Evolutionary conservation across 148 eudicot species (phyloP).

Genomic region (Chenopodium berlandieri): DNA sequence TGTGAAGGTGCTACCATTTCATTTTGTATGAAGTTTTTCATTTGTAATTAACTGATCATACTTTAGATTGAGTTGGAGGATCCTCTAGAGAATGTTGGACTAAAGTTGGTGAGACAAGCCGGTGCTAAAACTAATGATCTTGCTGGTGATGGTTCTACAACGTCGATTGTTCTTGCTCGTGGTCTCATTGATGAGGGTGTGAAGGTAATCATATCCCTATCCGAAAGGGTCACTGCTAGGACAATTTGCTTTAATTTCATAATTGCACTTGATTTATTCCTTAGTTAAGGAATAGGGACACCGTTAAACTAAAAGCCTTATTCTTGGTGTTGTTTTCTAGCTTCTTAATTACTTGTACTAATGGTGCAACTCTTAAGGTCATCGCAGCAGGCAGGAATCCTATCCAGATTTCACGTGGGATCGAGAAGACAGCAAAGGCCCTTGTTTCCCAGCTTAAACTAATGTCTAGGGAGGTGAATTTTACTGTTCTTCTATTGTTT

Average conservation of each 20-base stretch:
- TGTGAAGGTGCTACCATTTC: neutral
- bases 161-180: constrained; percentile 83
- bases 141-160: constrained; percentile 94
- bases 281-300: constrained; percentile 10
- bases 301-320: neutral
- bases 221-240: neutral
- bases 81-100: constrained; percentile 84
- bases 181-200: constrained; percentile 84
- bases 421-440: constrained; percentile 74
- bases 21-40: neutral
- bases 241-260: neutral
- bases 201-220: constrained; percentile 49
- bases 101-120: constrained; percentile 87
- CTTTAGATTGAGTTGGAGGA: constrained; percentile 83
- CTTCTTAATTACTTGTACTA: constrained; percentile 29
- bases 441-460: constrained; percentile 69
- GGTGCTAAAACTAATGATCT: constrained; percentile 94
- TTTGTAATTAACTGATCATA: constrained; percentile 1
- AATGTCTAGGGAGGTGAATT: constrained; percentile 75
- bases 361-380: constrained; percentile 55
- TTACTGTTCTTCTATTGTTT: neutral
- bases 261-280: neutral
- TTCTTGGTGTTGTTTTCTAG: constrained; percentile 16
- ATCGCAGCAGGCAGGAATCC: constrained; percentile 88
- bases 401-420: constrained; percentile 76